Evolutionary conservation across 2,329 filamentous ascomycete species (phyloP).

Genomic region (Penicillium sclerotiorum): DNA sequence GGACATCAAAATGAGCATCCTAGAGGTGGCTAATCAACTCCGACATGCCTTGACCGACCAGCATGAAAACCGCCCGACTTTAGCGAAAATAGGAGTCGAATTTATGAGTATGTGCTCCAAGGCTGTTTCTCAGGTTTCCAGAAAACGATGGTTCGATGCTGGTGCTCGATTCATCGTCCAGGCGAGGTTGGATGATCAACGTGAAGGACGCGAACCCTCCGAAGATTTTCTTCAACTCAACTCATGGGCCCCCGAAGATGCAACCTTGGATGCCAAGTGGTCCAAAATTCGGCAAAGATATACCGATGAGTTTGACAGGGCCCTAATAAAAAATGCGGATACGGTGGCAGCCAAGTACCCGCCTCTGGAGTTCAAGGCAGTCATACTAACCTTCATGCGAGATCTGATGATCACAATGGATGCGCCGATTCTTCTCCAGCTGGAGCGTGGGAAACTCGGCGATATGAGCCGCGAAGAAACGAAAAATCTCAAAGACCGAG

Average conservation of each 20-base stretch:
- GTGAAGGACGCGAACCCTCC: conserved; percentile 34
- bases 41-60: conserved; percentile 25
- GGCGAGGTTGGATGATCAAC: conserved; percentile 51
- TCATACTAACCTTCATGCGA: conserved; percentile 46
- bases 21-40: conserved; percentile 52
- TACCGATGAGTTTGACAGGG: conserved; percentile 22
- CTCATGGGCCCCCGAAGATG: conserved; percentile 45
- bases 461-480: conserved; percentile 44
- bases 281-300: conserved; percentile 25
- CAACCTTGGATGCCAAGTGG: conserved; percentile 40
- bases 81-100: conserved; percentile 48
- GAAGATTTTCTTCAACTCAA: conserved; percentile 49
- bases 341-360: conserved; percentile 11
- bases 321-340: conserved; percentile 22
- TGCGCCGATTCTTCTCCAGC: conserved; percentile 54
- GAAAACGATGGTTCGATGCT: conserved; percentile 49
- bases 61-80: conserved; percentile 26
- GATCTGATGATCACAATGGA: conserved; percentile 47
- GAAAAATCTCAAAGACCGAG: conserved; percentile 33
- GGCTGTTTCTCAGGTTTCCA: conserved; percentile 32
- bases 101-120: conserved; percentile 54
- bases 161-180: conserved; percentile 54
- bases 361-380: conserved; percentile 37
- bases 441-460: conserved; percentile 52
- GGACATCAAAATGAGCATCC: conserved; percentile 51